phyloP scores from a whole-genome alignment of 768 basidiomycete species.

The Galerina marginata region DNA sequence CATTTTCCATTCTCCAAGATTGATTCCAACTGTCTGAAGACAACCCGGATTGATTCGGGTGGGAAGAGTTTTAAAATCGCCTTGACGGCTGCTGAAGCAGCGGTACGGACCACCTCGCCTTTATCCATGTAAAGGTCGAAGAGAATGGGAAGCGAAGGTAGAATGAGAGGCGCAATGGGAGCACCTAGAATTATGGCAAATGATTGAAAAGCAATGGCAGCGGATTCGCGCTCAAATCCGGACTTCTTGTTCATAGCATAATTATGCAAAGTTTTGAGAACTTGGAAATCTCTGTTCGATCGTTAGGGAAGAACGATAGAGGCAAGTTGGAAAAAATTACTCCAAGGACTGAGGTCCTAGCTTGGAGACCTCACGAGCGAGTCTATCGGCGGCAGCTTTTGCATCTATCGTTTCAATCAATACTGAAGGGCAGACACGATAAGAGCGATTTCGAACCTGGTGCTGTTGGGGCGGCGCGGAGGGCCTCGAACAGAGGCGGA shows the following conservation, averaged over 20 bases:
- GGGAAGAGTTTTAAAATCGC: conserved; percentile 84
- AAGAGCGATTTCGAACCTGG: conserved; percentile 46
- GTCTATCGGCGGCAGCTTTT: conserved; percentile 80
- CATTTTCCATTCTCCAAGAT: conserved; percentile 90
- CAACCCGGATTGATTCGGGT: conserved; percentile 75
- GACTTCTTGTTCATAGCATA: conserved; percentile 87
- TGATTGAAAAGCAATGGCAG: conserved; percentile 80
- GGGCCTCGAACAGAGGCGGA: conserved; percentile 51
- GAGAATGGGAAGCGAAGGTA: conserved; percentile 77
- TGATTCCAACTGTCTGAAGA: conserved; percentile 71
- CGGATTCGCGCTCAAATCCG: conserved; percentile 87
- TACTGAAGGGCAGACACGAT: conserved; percentile 11
- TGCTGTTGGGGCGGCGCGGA: conserved; percentile 64
- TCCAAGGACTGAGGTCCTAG: conserved; percentile 63
- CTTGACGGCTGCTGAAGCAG: conserved; percentile 82
- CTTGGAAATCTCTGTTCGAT: conserved; percentile 55
- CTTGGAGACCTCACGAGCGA: conserved; percentile 75
- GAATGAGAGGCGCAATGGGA: conserved; percentile 71
- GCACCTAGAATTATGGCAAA: conserved; percentile 73
- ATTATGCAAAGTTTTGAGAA: conserved; percentile 67
- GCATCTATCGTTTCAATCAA: conserved; percentile 60
- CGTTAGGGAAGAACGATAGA: neutral
- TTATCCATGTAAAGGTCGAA: conserved; percentile 93
- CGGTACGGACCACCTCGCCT: conserved; percentile 86
- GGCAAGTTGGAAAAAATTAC: conserved; percentile 42